Percentiles rank a stretch among this genome's conserved stretches.
phyloP scores from a whole-genome alignment of 1,284 basidiomycete genomes.

The Austropuccinia psidii region DNA sequence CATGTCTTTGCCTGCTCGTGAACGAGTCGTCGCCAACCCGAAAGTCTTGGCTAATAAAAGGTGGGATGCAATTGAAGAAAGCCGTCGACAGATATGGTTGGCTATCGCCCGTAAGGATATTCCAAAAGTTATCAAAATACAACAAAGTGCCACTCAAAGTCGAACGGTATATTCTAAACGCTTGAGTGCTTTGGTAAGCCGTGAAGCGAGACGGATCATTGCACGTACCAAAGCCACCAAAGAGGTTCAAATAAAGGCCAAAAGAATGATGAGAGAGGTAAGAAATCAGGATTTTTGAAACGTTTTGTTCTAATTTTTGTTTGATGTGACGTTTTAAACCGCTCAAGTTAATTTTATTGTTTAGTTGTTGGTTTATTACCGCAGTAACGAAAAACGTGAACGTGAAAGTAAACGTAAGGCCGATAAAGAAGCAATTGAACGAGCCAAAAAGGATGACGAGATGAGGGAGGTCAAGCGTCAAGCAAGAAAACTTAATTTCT shows the following conservation, averaged over 20 bases:
- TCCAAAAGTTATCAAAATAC: constrained; percentile 46
- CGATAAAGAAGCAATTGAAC: constrained; percentile 84
- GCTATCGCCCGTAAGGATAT: constrained; percentile 46
- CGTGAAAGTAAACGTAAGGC: constrained; percentile 85
- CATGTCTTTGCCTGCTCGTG: constrained; percentile 15
- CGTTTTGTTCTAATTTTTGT: background rate
- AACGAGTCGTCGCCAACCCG: constrained; percentile 28
- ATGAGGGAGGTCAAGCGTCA: constrained; percentile 90
- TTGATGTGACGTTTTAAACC: background rate
- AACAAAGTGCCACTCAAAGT: constrained; percentile 44
- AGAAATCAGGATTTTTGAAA: constrained; percentile 44
- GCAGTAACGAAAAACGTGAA: constrained; percentile 86
- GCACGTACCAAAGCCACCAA: constrained; percentile 75
- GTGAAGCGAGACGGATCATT: constrained; percentile 73
- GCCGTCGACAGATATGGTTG: constrained; percentile 46
- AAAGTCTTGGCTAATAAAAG: constrained; percentile 34
- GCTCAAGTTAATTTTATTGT: background rate
- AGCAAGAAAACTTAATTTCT: constrained; percentile 93
- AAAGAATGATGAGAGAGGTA: constrained; percentile 63
- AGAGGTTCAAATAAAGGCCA: constrained; percentile 77
- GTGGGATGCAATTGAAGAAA: constrained; percentile 43
- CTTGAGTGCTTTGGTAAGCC: constrained; percentile 65
- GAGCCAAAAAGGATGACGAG: constrained; percentile 89
- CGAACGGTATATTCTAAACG: constrained; percentile 61
- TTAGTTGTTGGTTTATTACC: constrained; percentile 92